Conservation (phyloP, 805 yeast species). For the Maudiozyma serrabonitensis region DNA sequence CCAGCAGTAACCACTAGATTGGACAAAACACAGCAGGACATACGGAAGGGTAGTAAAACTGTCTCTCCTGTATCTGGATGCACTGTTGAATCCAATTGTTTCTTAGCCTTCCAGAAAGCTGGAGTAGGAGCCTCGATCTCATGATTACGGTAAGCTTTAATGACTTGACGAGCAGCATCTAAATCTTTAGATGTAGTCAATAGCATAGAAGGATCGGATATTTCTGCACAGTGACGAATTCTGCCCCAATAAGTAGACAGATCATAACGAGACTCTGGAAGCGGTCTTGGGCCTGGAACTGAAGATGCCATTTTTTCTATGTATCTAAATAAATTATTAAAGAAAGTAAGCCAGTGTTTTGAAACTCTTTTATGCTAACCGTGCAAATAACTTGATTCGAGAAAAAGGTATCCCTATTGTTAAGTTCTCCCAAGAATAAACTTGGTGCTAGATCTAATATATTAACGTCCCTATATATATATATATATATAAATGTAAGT, state of each 20-base stretch:
- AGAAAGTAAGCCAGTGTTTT: background rate
- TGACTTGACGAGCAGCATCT: slow-evolving; percentile 48
- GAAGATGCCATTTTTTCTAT: slow-evolving; percentile 66
- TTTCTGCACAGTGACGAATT: slow-evolving; percentile 86
- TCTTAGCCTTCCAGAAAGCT: slow-evolving; percentile 82
- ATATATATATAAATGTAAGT: background rate
- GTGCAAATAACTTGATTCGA: no score
- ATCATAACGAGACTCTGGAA: slow-evolving; percentile 77
- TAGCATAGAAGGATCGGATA: slow-evolving; percentile 86
- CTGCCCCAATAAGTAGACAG: slow-evolving; percentile 83
- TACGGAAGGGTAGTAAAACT: slow-evolving; percentile 86
- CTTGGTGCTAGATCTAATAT: background rate
- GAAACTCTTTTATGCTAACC: no score
- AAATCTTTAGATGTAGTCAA: slow-evolving; percentile 60
- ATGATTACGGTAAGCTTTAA: slow-evolving; percentile 70
- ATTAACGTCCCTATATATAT: background rate
- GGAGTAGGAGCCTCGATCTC: slow-evolving; percentile 56
- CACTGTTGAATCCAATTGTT: slow-evolving; percentile 77
- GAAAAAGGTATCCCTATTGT: no score
- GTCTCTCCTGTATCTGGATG: slow-evolving; percentile 97
- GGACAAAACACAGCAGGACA: slow-evolving; percentile 91
- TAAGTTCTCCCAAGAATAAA: no score
- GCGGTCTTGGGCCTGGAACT: slow-evolving; percentile 66
- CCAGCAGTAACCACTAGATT: slow-evolving; percentile 94
- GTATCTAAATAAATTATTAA: background rate